phyloP scores from a whole-genome alignment of 306 rosid species.

The Begonia loranthoides region DNA sequence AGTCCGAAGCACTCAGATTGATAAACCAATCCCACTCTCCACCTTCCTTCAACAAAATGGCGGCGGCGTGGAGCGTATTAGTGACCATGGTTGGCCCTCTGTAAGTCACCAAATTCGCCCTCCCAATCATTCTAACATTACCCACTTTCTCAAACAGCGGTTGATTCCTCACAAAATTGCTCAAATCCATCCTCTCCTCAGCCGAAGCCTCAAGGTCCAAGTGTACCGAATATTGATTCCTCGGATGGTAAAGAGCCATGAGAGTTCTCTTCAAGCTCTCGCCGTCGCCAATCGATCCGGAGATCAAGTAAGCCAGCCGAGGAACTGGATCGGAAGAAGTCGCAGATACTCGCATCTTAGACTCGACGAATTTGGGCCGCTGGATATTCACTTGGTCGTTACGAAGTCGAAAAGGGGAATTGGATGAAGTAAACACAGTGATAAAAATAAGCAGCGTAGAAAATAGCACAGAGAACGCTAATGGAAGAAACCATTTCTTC shows the following conservation, averaged over 20 bases:
- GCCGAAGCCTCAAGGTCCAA: slow-evolving; percentile 59
- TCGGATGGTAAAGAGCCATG: slow-evolving; percentile 57
- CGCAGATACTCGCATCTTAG: slow-evolving; percentile 26
- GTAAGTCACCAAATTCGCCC: slow-evolving; percentile 63
- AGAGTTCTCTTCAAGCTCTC: slow-evolving; percentile 55
- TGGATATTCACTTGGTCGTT: slow-evolving; percentile 12
- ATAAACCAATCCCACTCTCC: slow-evolving; percentile 79
- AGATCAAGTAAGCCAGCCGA: slow-evolving; percentile 58
- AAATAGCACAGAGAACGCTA: slow-evolving; percentile 20
- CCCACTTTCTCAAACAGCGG: slow-evolving; percentile 33
- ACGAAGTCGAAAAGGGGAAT: slow-evolving; percentile 12
- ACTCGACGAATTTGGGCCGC: slow-evolving; percentile 38
- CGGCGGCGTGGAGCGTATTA: slow-evolving; percentile 67
- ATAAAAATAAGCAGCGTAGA: slow-evolving; percentile 23
- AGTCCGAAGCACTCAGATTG: slow-evolving; percentile 65
- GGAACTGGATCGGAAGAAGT: slow-evolving; percentile 29
- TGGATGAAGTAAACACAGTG: slow-evolving; percentile 21
- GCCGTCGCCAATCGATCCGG: slow-evolving; percentile 64
- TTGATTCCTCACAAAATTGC: slow-evolving; percentile 33
- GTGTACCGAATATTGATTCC: slow-evolving; percentile 57
- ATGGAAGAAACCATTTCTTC: slow-evolving; percentile 36
- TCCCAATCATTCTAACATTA: slow-evolving; percentile 41
- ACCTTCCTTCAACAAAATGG: slow-evolving; percentile 49
- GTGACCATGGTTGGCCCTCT: slow-evolving; percentile 68
- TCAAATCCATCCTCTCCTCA: slow-evolving; percentile 43